Base-by-base conservation (phyloP, 2,329 filamentous ascomycete genomes). In the Scolecobasidium constrictum region DNA sequence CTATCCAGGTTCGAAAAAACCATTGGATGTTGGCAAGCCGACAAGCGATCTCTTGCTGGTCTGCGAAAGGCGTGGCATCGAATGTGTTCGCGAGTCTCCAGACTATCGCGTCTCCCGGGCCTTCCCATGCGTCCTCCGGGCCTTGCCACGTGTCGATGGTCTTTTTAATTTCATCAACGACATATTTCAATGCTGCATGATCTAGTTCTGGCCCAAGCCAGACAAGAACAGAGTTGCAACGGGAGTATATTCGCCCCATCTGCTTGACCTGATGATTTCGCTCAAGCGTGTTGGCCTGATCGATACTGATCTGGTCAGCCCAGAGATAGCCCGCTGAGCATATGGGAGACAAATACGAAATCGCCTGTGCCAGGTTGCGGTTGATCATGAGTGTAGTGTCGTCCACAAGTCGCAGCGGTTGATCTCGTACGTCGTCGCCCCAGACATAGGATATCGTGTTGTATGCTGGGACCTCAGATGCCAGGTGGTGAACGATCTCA, bases 281-380 rank as follows among this genome's bases (percentile, higher is more conserved):
- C 35, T 47, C 46, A 6, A 17, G n/a, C 15, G 17, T 16, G 23
- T 46, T 34, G 4, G 35, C 16, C 19, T 47, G 43, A 26, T 47
- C 31, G 21, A 47, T 47, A 20, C 43, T 42, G 12, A 47, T 19
- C 7, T 31, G 33, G 46, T 47, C 46, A 16, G 38, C 31, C 46
- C 46, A 46, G 6, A 47, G 26, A 31, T 31, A 31, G 9, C 9
- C 26, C 15, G 26, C 15, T 9, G 9, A 9, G 26, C 26, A 31
- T 9, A 9, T 9, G 9, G 9, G 15, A 31, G 9, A 9, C 26
- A 31, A 31, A 15, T n/a, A 9, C 15, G 26, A 15, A 9, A 31
- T 9, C 9, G 26, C 26, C 26, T 31, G 9, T 9, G 15, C 9
- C 26, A 31, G 26, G 15, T 31, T 31, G 9, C 15, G 9, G 26